These are phyloP conservation scores for Fusarium chlamydosporum DNA, from an alignment of 2,329 filamentous ascomycete species.

Conservation along the genomic window DNA sequence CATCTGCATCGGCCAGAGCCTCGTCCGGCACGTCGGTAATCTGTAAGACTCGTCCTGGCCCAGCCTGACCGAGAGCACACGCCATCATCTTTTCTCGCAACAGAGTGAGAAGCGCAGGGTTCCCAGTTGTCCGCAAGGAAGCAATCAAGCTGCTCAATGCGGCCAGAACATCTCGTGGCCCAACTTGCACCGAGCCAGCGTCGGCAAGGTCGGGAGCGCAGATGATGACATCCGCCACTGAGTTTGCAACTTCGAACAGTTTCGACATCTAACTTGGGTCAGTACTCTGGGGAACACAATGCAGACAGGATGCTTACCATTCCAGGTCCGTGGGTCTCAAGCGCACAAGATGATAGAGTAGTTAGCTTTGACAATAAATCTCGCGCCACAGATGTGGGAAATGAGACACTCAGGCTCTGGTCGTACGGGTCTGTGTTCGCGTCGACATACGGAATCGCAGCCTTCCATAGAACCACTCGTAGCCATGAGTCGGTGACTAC, in stretches of 20 bases:
- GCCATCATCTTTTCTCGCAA: conserved; percentile 33
- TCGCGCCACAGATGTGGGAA: conserved; percentile 28
- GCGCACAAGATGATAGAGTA: conserved; percentile 23
- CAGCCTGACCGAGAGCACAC: conserved; percentile 18
- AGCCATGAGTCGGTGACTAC: conserved; percentile 33
- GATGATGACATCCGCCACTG: conserved; percentile 31
- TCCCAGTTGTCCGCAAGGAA: conserved; percentile 19
- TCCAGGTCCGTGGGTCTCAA: conserved; percentile 29
- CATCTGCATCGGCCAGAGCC: neutral
- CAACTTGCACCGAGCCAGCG: conserved; percentile 12
- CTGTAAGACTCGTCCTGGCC: conserved; percentile 11
- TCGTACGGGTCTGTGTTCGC: conserved; percentile 26
- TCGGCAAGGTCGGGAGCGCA: conserved; percentile 33
- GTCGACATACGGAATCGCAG: conserved; percentile 22
- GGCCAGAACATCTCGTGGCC: conserved; percentile 22
- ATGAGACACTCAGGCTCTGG: conserved; percentile 26
- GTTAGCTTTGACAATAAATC: conserved; percentile 24
- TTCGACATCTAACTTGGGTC: conserved; percentile 17
- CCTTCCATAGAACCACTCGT: conserved; percentile 32
- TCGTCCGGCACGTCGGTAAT: conserved; percentile 24
- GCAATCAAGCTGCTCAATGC: conserved; percentile 26
- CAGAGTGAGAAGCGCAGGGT: conserved; percentile 16
- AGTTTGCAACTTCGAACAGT: conserved; percentile 35
- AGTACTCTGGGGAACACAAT: neutral
- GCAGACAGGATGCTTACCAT: neutral